Evolutionary conservation across 1,139 yeast species (phyloP), one percentile per base, ranked within the genome.

Genomic region (Debaryomycetaceae sp.): DNA sequence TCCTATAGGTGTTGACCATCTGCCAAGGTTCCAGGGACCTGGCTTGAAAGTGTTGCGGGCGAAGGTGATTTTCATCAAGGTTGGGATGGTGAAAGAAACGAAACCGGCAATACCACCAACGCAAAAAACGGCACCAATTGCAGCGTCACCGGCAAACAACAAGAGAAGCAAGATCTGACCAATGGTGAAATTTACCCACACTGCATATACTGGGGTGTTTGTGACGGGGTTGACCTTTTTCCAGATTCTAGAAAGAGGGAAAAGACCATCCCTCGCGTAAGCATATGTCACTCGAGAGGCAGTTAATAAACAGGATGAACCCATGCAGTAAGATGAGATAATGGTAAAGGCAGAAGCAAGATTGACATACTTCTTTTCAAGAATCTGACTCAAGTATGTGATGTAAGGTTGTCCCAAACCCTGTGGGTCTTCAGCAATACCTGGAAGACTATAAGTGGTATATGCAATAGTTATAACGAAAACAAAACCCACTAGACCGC

Each of bases 41-140:
- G 78, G 77, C 44, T 67, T 64, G 63, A 83, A 83, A 2, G 70
- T 64, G 16, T 75, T 63, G 41, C 75, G 63, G 9, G 83, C 75
- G 50, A 72, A 76, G 1, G 84, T 74, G 46, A 80, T 73, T 53
- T 81, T 79, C 48, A 84, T 69, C 5, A 79, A 56, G 11, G 84
- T 78, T 17, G 91, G 91, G 50, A 80, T 66, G n/a, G 80, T 73
- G 58, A 83, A 83, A 1, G 89, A 83, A 45, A 83, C 73, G 52
- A 82, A 83, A 0, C 87, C 82, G 14, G 86, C 78, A 54, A 83
- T 82, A 41, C 88, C 91, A 38, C 88, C 88, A 31, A 83, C 87
- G 1, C 87, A 81, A 63, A 84, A 84, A 41, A 83, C 80, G 36
- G 92, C 91, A 33, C 81, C 83, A 51, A 84, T 79, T 33, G 89